Percentiles rank a stretch among this genome's conserved stretches.
phyloP scores from a whole-genome alignment of 1,284 basidiomycete genomes.

The Agroathelia rolfsii region DNA sequence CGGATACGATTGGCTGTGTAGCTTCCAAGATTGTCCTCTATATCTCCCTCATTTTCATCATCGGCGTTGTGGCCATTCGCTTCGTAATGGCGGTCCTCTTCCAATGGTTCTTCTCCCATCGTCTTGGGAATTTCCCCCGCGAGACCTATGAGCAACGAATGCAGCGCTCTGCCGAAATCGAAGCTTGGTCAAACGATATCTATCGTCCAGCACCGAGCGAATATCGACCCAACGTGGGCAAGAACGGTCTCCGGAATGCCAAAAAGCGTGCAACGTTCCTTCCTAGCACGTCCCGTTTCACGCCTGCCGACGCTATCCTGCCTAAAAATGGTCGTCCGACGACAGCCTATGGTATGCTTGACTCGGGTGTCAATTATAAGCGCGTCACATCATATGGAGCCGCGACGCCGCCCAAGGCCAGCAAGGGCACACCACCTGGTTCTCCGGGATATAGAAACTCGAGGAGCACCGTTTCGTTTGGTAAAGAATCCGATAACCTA shows the following conservation, averaged over 20 bases:
- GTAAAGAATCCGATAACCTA: no score
- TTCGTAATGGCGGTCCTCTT: constrained; percentile 97
- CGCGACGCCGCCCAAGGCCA: constrained; percentile 17
- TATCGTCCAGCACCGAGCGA: constrained; percentile 88
- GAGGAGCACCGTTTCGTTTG: constrained; percentile 75
- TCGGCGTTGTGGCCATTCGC: constrained; percentile 91
- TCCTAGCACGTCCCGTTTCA: constrained; percentile 80
- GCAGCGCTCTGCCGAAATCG: constrained; percentile 84
- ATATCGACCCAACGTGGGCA: constrained; percentile 83
- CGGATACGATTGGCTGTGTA: constrained; percentile 89
- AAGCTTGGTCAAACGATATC: constrained; percentile 95
- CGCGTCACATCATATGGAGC: constrained; percentile 49
- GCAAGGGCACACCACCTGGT: constrained; percentile 62
- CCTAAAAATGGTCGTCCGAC: constrained; percentile 61
- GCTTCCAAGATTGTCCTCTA: constrained; percentile 93
- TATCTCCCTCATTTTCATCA: constrained; percentile 93
- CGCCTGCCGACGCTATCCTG: constrained; percentile 63
- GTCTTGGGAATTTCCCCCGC: constrained; percentile 85
- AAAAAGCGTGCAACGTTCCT: constrained; percentile 61
- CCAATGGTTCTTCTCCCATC: constrained; percentile 95
- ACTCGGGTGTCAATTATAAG: constrained; percentile 46
- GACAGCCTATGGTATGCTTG: constrained; percentile 70
- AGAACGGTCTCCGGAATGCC: constrained; percentile 53
- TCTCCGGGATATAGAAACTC: constrained; percentile 69
- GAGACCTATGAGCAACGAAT: constrained; percentile 95